These are phyloP conservation scores for Malassezia brasiliensis DNA, from an alignment of 1,284 basidiomycete species.

Conservation along the genomic window DNA sequence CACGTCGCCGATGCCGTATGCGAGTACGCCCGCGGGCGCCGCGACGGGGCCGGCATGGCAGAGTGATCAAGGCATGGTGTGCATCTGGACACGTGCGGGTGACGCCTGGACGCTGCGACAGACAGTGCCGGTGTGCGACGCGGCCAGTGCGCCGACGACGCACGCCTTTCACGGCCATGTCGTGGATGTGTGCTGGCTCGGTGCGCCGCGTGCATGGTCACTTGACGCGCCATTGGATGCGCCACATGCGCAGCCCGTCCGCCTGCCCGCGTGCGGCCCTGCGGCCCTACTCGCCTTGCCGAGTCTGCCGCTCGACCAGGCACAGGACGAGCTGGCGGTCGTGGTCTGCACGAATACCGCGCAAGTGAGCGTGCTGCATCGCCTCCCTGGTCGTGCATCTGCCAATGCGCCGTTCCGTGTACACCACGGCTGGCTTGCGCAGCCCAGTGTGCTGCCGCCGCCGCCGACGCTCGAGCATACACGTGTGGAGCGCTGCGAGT, in stretches of 20 bases:
- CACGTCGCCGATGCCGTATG: too few relatives aligned
- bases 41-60: not conserved
- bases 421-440: not conserved
- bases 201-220: constrained; percentile 4
- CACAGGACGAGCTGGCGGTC: constrained; percentile 7
- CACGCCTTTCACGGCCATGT: not conserved
- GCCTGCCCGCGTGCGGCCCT: constrained; percentile 6
- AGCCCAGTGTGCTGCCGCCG: constrained; percentile 8
- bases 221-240: not conserved
- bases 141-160: not conserved
- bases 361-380: constrained; percentile 6
- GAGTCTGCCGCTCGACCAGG: not conserved
- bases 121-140: constrained; percentile 1
- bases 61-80: constrained; percentile 8
- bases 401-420: not conserved
- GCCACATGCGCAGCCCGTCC: not conserved
- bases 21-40: too few relatives aligned
- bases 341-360: not conserved
- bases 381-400: not conserved
- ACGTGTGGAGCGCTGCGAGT: not conserved
- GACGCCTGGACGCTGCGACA: constrained; percentile 4
- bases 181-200: constrained; percentile 2
- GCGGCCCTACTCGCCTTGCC: not conserved
- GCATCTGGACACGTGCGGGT: constrained; percentile 7
- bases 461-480: constrained; percentile 7